Percentiles rank a stretch among this genome's conserved stretches.
Conservation (phyloP, 1,139 yeast species). For the Kodamaea arcana region DNA sequence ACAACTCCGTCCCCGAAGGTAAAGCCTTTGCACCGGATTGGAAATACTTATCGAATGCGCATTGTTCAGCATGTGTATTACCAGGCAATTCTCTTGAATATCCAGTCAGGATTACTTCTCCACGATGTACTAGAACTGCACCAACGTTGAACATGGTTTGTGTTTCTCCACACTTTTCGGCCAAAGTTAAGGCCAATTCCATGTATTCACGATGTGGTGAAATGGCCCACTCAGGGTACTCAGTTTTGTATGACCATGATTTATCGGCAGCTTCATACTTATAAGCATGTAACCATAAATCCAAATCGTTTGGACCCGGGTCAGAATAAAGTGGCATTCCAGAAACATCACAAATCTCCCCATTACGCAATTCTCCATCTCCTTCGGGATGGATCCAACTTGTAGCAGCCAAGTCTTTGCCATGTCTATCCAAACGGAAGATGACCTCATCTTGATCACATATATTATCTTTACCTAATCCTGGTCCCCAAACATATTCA, state of each 20-base stretch:
- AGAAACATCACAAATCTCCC: conserved; percentile 61
- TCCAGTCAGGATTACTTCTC: conserved; percentile 69
- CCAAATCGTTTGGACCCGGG: conserved; percentile 83
- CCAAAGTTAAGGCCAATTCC: conserved; percentile 69
- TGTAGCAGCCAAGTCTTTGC: conserved; percentile 63
- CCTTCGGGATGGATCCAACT: conserved; percentile 61
- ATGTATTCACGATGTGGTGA: conserved; percentile 52
- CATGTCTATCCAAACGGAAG: conserved; percentile 53
- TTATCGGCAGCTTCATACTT: conserved; percentile 57
- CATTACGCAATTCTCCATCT: conserved; percentile 60
- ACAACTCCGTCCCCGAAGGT: conserved; percentile 77
- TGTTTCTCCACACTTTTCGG: conserved; percentile 77
- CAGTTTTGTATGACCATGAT: conserved; percentile 75
- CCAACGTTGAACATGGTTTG: conserved; percentile 93
- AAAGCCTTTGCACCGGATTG: conserved; percentile 37
- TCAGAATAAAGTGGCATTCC: conserved; percentile 75
- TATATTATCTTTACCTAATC: conserved; percentile 51
- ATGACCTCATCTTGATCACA: conserved; percentile 47
- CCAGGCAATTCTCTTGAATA: conserved; percentile 90
- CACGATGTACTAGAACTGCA: conserved; percentile 71
- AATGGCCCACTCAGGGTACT: conserved; percentile 84
- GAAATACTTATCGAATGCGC: conserved; percentile 79
- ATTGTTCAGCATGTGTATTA: conserved; percentile 97
- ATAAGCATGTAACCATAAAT: conserved; percentile 87
- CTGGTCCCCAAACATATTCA: conserved; percentile 65